Conservation (phyloP, 108 stramenopile species). For the Fragilariopsis cylindrus region DNA sequence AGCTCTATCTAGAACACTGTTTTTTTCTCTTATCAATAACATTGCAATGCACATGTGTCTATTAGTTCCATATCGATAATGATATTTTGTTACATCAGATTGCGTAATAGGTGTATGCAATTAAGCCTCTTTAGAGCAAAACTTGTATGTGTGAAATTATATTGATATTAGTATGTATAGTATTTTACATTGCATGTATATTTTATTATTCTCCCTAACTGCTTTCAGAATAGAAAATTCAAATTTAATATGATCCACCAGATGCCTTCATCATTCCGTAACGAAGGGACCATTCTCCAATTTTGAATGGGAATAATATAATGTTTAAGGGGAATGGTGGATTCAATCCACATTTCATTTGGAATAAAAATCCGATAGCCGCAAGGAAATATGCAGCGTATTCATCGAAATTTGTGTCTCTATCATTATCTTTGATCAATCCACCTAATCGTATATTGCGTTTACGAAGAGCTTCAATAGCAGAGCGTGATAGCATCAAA, state of each 20-base stretch:
- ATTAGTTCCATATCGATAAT: too few species aligned
- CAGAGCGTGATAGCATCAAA: constrained; percentile 82
- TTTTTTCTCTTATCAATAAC: too few species aligned
- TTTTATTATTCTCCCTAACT: too few species aligned
- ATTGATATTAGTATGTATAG: too few species aligned
- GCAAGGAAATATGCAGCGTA: constrained; percentile 82
- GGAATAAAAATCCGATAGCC: constrained; percentile 81
- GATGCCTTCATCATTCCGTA: constrained; percentile 10
- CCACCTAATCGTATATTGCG: constrained; percentile 48
- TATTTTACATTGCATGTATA: too few species aligned
- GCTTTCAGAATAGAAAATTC: too few species aligned
- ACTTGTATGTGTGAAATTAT: too few species aligned
- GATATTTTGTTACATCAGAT: too few species aligned
- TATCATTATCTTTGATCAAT: constrained; percentile 56
- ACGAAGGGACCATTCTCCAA: constrained; percentile 45
- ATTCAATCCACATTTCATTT: constrained; percentile 66
- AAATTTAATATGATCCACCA: neutral
- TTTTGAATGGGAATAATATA: constrained; percentile 71
- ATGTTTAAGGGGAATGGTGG: constrained; percentile 90
- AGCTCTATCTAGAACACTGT: too few species aligned
- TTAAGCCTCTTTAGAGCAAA: too few species aligned
- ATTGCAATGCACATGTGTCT: too few species aligned
- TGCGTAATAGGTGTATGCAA: too few species aligned
- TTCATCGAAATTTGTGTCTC: constrained; percentile 83
- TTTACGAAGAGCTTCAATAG: constrained; percentile 43